Evolutionary conservation across 2,329 filamentous ascomycete genomes (phyloP).

Genomic region (Aureobasidium sp.): DNA sequence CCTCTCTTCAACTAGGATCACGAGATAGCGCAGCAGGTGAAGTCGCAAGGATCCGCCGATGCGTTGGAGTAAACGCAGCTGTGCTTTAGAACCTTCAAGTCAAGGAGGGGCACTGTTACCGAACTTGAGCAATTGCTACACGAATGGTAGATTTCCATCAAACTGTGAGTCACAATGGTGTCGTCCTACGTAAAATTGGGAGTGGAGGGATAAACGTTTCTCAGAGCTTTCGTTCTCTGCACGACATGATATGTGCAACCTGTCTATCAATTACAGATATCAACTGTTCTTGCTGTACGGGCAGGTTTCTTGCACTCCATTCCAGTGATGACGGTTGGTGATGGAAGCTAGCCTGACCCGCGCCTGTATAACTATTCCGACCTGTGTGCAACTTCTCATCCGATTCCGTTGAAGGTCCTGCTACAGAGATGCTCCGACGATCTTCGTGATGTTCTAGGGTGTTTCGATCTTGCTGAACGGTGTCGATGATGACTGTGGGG

Average conservation of each 20-base stretch:
- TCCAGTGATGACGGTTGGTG: not conserved
- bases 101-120: too few relatives aligned
- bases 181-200: not conserved
- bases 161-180: not conserved
- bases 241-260: not conserved
- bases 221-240: not conserved
- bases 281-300: not conserved
- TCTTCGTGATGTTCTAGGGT: not conserved
- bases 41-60: too few relatives aligned
- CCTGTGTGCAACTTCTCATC: not conserved
- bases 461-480: conserved; percentile 1
- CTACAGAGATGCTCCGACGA: not conserved
- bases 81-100: too few relatives aligned
- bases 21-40: too few relatives aligned
- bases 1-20: too few relatives aligned
- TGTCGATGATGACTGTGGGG: not conserved
- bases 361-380: not conserved
- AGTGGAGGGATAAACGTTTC: not conserved
- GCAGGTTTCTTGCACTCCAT: not conserved
- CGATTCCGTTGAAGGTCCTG: not conserved
- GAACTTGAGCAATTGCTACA: too few relatives aligned
- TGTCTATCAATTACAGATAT: not conserved
- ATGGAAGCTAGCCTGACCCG: not conserved
- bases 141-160: not conserved
- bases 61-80: too few relatives aligned